Base-by-base conservation (phyloP, 2,329 filamentous ascomycete genomes). In the Tolypocladium pustulatum region DNA sequence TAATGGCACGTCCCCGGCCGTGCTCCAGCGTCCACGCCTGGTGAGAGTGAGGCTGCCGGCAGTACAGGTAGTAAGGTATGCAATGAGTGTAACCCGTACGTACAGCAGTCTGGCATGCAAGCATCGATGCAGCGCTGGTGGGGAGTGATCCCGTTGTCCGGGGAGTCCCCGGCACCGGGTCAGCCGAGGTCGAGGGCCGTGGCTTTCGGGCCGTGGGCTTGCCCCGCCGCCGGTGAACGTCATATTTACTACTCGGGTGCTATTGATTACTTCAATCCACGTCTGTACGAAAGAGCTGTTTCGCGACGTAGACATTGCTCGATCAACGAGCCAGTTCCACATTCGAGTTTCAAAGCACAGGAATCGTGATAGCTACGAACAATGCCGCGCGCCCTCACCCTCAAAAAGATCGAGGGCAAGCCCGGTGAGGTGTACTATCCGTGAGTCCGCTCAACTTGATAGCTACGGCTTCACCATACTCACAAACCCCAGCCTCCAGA, bases 391-490 rank as follows among this genome's bases (percentile, higher is more conserved):
- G 80, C 81, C 59, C 81, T 91, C 58, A 81, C 81, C 32, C 78
- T 92, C 62, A 80, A 85, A 66, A 81, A 90, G 64, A 77, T 88
- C 56, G 87, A 91, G 55, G 72, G 89, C 65, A 93, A 92, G 76
- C 91, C 91, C 10, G 91, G 91, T 59, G 78, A 92, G 73, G 92
- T 96, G 63, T 96, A 93, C 76, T 91, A 92, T 67, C 88, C 89
- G 83, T 86, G 69, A 70, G 80, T n/a, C 49, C 30, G 49, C 30
- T 27, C 46, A 51, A 12, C 25, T 32, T 15, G 27, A 41, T 7
- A 36, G 8, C 7, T 10, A 7, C 9, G 2, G 27, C 17, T 13
- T 34, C 46, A 4, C 37, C 12, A 56, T 20, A 41, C 63, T 64
- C 59, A 67, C 57, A 15, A 2, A 6, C 12, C 15, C 1, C 58